These are phyloP conservation scores for Acrocalymma vagum DNA, from an alignment of 2,329 filamentous ascomycete species.

Conservation along the genomic window DNA sequence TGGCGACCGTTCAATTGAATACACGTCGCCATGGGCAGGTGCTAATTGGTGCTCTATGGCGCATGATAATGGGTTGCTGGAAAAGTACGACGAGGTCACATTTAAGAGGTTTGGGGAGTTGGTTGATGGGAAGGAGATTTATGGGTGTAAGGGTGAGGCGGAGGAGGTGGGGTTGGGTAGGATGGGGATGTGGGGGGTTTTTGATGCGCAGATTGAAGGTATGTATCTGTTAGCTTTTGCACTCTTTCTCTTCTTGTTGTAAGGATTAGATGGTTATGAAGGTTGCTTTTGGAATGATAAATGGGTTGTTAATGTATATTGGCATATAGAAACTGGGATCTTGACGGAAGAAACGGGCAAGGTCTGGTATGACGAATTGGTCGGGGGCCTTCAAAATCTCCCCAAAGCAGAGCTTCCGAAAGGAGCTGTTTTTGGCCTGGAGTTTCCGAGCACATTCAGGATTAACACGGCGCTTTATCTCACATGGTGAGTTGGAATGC, in stretches of 20 bases:
- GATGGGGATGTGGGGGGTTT: slow-evolving; percentile 38
- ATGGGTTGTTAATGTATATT: no score
- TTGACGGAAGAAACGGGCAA: slow-evolving; percentile 47
- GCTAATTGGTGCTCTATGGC: slow-evolving; percentile 75
- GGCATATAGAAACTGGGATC: slow-evolving; percentile 42
- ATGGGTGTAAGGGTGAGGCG: slow-evolving; percentile 26
- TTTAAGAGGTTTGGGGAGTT: slow-evolving; percentile 38
- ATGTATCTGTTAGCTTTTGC: no score
- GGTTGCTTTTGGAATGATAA: slow-evolving; percentile 1
- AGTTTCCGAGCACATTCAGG: slow-evolving; percentile 46
- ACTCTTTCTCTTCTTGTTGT: neutral
- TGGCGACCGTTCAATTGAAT: slow-evolving; percentile 90
- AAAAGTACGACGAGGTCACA: slow-evolving; percentile 41
- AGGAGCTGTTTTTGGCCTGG: slow-evolving; percentile 47
- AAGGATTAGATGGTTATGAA: neutral
- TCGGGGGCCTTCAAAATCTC: slow-evolving; percentile 46
- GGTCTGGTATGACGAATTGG: slow-evolving; percentile 53
- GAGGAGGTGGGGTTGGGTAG: slow-evolving; percentile 36
- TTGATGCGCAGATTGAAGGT: slow-evolving; percentile 40
- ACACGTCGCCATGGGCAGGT: slow-evolving; percentile 88
- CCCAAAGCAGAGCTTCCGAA: slow-evolving; percentile 38
- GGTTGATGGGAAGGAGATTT: slow-evolving; percentile 30
- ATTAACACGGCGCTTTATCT: slow-evolving; percentile 50
- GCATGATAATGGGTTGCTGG: slow-evolving; percentile 41
- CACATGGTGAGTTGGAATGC: slow-evolving; percentile 35